A percentile compares a stretch with the other conserved stretches of the same genome.
Evolutionary conservation across 2,329 filamentous ascomycete species (phyloP).

Genomic region (Pseudogymnoascus sp.): DNA sequence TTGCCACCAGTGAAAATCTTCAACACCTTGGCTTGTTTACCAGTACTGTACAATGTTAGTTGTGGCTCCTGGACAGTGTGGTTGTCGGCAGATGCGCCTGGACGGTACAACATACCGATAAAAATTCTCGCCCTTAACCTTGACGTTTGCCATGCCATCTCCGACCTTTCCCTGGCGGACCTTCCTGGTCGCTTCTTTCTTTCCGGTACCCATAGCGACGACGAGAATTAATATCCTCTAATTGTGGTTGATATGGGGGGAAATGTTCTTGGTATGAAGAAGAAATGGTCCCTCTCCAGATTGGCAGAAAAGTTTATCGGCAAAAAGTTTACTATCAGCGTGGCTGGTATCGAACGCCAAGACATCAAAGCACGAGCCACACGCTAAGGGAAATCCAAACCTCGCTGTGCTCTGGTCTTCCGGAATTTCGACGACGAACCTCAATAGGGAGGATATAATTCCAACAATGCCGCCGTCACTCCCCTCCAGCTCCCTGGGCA

Average conservation of each 20-base stretch:
- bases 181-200: conserved; percentile 82
- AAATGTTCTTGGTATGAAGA: conserved; percentile 2
- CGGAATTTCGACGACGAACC: conserved; percentile 2
- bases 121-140: conserved; percentile 95
- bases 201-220: conserved; percentile 69
- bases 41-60: conserved; percentile 37
- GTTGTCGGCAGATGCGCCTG: neutral
- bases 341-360: conserved; percentile 3
- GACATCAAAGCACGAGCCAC: conserved; percentile 9
- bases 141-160: conserved; percentile 87
- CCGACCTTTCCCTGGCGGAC: conserved; percentile 75
- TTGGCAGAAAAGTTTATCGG: conserved; percentile 11
- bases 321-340: conserved; percentile 11
- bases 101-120: conserved; percentile 55
- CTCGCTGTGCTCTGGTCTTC: neutral
- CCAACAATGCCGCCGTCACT: conserved; percentile 24
- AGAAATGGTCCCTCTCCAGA: conserved; percentile 15
- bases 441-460: neutral
- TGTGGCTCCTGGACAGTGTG: neutral
- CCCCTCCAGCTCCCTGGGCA: conserved; percentile 23
- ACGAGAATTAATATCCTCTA: neutral
- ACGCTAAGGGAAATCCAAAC: conserved; percentile 10
- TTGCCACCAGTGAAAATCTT: conserved; percentile 89
- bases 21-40: conserved; percentile 81
- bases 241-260: conserved; percentile 5